Conservation (phyloP, 2,329 filamentous ascomycete species). For the Colletotrichum liriopes region DNA sequence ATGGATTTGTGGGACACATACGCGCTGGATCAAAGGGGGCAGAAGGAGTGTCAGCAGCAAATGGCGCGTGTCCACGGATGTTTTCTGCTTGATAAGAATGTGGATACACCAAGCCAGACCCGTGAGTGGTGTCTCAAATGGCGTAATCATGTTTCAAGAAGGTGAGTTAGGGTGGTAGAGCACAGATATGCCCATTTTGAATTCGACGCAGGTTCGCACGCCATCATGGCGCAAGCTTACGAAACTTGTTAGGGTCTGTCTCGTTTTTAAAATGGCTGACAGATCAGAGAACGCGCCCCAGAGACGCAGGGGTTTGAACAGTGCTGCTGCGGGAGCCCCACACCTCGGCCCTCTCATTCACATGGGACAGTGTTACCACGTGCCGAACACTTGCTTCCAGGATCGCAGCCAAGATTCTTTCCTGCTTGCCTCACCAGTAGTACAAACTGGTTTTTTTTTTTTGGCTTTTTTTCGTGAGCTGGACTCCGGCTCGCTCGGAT, state of each 20-base stretch:
- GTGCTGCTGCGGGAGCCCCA: too few species aligned
- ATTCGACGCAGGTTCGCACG: conserved; percentile 26
- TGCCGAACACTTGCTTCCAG: too few species aligned
- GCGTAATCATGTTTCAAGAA: conserved; percentile 35
- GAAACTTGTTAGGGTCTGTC: conserved; percentile 12
- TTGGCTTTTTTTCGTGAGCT: too few species aligned
- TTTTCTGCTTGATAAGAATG: conserved; percentile 31
- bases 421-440: too few species aligned
- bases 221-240: conserved; percentile 39
- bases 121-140: conserved; percentile 24
- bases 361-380: too few species aligned
- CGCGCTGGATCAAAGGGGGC: background rate
- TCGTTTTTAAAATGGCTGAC: background rate
- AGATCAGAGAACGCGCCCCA: background rate
- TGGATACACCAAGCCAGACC: conserved; percentile 8
- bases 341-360: too few species aligned
- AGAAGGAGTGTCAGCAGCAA: conserved; percentile 2
- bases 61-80: conserved; percentile 14
- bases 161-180: background rate
- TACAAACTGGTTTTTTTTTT: too few species aligned
- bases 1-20: background rate
- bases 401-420: too few species aligned
- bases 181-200: background rate
- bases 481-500: too few species aligned
- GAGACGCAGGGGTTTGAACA: background rate